phyloP scores from a whole-genome alignment of 768 basidiomycete species.

The Mycena galericulata region DNA sequence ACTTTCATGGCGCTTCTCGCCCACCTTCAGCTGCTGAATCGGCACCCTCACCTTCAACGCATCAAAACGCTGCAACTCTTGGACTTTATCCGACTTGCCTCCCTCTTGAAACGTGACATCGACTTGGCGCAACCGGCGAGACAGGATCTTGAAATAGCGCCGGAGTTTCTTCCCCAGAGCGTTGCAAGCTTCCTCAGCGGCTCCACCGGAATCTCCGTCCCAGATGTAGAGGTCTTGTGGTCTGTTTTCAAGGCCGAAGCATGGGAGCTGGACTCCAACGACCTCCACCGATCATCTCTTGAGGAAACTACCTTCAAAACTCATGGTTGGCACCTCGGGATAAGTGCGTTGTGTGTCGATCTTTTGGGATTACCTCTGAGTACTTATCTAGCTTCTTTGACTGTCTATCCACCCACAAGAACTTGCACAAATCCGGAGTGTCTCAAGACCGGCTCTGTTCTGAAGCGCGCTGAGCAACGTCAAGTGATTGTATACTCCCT shows the following conservation, averaged over 20 bases:
- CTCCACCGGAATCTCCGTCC: background rate
- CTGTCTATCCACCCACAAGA: background rate
- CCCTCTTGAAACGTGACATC: background rate
- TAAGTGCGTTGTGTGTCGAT: background rate
- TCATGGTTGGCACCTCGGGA: background rate
- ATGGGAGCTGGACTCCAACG: background rate
- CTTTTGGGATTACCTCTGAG: too few species aligned
- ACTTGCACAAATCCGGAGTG: background rate
- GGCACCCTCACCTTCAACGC: background rate
- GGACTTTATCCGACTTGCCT: background rate
- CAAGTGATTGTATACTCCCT: constrained; percentile 30
- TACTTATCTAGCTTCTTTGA: background rate
- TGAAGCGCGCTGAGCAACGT: constrained; percentile 38
- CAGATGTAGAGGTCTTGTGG: background rate
- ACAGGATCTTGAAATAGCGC: background rate
- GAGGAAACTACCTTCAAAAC: constrained; percentile 1
- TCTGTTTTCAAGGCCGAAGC: background rate
- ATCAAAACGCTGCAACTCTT: background rate
- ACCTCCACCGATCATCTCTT: background rate
- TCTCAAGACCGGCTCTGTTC: background rate
- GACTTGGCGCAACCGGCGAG: background rate
- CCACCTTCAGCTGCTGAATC: background rate
- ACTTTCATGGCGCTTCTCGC: background rate
- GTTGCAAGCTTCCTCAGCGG: background rate
- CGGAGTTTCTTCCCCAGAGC: background rate